phyloP scores from a whole-genome alignment of 1,284 basidiomycete species.

The Xerocomus nothofagi region DNA sequence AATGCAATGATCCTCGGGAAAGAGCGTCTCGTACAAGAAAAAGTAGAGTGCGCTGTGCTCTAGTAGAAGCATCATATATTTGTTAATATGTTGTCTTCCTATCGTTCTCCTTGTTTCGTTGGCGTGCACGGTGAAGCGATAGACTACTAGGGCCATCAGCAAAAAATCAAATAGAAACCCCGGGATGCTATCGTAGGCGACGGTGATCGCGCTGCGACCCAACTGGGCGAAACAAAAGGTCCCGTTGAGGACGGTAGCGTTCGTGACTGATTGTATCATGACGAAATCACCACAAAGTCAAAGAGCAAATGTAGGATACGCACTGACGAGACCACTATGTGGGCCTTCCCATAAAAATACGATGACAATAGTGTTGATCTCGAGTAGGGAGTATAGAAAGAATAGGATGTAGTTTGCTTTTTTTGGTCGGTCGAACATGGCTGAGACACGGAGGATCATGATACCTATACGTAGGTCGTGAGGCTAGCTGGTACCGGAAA shows the following conservation, averaged over 20 bases:
- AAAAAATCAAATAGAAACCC: slow-evolving; percentile 5
- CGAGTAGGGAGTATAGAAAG: slow-evolving; percentile 3
- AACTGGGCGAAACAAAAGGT: not conserved
- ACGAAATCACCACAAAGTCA: not conserved
- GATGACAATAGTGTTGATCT: not conserved
- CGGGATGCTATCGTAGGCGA: slow-evolving; percentile 3
- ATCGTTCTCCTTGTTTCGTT: slow-evolving; percentile 2
- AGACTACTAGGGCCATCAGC: slow-evolving; percentile 8
- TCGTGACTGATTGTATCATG: not conserved
- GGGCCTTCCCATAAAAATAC: slow-evolving; percentile 1
- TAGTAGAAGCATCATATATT: slow-evolving; percentile 10
- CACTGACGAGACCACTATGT: slow-evolving; percentile 1
- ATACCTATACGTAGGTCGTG: slow-evolving; percentile 1
- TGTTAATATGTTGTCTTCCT: slow-evolving; percentile 9
- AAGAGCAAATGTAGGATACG: not conserved
- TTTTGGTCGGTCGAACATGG: slow-evolving; percentile 9
- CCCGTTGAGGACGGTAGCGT: not conserved
- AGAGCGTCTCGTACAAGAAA: slow-evolving; percentile 5
- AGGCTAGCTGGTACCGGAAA: too few relatives aligned
- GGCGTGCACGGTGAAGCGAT: slow-evolving; percentile 4
- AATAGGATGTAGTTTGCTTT: not conserved
- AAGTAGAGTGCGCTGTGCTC: slow-evolving; percentile 15
- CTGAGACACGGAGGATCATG: slow-evolving; percentile 14
- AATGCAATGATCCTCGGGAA: not conserved
- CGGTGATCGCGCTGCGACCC: not conserved